Evolutionary conservation across 2,329 filamentous ascomycete species (phyloP).

Genomic region (Curvularia lunata): DNA sequence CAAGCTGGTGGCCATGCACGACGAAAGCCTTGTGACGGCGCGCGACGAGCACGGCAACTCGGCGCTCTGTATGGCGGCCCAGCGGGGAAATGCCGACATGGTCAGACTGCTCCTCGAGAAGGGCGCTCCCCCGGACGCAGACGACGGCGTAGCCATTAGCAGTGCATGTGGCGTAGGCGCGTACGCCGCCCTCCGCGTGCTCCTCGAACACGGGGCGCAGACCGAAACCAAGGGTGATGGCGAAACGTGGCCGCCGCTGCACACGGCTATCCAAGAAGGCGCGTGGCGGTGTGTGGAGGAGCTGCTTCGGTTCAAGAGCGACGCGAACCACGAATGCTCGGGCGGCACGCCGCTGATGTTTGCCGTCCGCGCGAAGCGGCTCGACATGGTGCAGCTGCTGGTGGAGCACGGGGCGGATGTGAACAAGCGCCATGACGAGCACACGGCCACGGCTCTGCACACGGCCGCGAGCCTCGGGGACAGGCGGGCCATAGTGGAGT

Average conservation of each 20-base stretch:
- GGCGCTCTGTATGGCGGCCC: not conserved
- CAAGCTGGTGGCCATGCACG: not conserved
- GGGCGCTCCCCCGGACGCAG: not conserved
- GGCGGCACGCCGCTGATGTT: not conserved
- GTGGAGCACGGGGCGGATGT: not conserved
- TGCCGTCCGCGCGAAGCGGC: not conserved
- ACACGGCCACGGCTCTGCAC: not conserved
- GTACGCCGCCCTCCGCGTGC: not conserved
- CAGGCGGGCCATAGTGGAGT: not conserved
- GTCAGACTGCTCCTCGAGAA: not conserved
- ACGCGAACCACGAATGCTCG: not conserved
- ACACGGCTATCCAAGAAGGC: not conserved
- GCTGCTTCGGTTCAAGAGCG: not conserved
- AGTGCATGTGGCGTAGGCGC: not conserved
- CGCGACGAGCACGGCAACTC: not conserved
- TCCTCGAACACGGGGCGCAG: not conserved
- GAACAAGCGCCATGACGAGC: not conserved
- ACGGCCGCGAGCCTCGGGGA: not conserved
- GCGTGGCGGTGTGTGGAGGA: not conserved
- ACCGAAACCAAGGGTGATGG: not conserved
- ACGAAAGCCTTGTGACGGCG: not conserved
- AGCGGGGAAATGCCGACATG: not conserved
- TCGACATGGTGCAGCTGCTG: not conserved
- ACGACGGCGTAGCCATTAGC: not conserved
- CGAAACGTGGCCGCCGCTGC: not conserved